Evolutionary conservation across 805 yeast genomes (phyloP).

Genomic region (Aciculoconidium aculeatum): DNA sequence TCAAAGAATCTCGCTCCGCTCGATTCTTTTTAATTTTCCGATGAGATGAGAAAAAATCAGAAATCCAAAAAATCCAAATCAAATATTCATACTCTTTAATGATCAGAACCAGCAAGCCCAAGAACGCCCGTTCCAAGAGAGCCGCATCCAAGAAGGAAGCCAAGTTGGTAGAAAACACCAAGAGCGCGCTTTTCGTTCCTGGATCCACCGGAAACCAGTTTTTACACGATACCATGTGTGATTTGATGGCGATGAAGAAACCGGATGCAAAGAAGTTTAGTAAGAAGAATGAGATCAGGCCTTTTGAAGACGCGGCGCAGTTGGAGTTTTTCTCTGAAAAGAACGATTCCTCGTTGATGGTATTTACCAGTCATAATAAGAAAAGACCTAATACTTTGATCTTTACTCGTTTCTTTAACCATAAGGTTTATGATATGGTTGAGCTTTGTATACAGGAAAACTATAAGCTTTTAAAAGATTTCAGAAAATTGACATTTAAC

Average conservation of each 20-base stretch:
- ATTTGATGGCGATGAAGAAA: slow-evolving; percentile 82
- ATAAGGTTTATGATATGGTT: slow-evolving; percentile 87
- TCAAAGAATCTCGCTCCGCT: too few species aligned
- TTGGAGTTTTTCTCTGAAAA: slow-evolving; percentile 92
- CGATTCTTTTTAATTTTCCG: too few species aligned
- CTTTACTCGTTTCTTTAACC: slow-evolving; percentile 84
- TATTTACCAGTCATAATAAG: slow-evolving; percentile 73
- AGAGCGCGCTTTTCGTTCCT: slow-evolving; percentile 85
- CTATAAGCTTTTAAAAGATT: slow-evolving; percentile 67
- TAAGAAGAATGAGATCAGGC: slow-evolving; percentile 83
- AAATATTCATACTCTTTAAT: slow-evolving; percentile 14
- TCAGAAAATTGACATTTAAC: slow-evolving; percentile 72
- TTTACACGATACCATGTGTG: slow-evolving; percentile 84
- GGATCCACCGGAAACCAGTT: slow-evolving; percentile 76
- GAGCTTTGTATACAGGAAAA: slow-evolving; percentile 72
- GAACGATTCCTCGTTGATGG: slow-evolving; percentile 83
- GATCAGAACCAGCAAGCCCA: slow-evolving; percentile 55
- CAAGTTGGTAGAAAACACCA: slow-evolving; percentile 82
- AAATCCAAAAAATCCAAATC: too few species aligned
- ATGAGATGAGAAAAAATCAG: too few species aligned
- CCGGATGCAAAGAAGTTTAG: slow-evolving; percentile 84
- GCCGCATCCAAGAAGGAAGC: slow-evolving; percentile 87
- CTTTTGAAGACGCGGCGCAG: slow-evolving; percentile 83
- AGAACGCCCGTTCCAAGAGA: slow-evolving; percentile 92
- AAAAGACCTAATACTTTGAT: slow-evolving; percentile 91